phyloP scores from a whole-genome alignment of 768 basidiomycete species.

The Lentinus tigrinus region DNA sequence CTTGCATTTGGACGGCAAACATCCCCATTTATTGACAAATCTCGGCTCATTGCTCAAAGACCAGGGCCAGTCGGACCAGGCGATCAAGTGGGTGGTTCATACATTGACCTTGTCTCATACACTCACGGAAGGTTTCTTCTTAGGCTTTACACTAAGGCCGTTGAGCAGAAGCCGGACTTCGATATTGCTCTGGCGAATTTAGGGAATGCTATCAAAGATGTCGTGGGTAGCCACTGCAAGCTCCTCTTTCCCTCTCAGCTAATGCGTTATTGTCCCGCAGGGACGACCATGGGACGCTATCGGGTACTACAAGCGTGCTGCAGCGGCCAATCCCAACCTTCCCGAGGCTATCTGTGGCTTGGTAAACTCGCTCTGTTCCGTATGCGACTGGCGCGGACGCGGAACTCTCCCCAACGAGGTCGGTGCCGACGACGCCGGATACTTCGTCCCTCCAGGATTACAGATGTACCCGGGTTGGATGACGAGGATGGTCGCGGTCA shows the following conservation, averaged over 20 bases:
- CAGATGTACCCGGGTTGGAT: slow-evolving; percentile 32
- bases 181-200: slow-evolving; percentile 53
- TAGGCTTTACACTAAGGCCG: slow-evolving; percentile 41
- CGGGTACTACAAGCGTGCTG: slow-evolving; percentile 44
- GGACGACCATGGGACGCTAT: slow-evolving; percentile 44
- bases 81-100: slow-evolving; percentile 36
- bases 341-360: slow-evolving; percentile 49
- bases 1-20: slow-evolving; percentile 41
- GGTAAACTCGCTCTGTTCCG: slow-evolving; percentile 42
- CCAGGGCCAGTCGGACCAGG: slow-evolving; percentile 40
- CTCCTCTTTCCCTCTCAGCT: background rate
- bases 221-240: slow-evolving; percentile 28
- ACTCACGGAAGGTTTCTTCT: background rate
- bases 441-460: slow-evolving; percentile 11
- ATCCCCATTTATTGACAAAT: slow-evolving; percentile 51
- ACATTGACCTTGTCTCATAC: background rate
- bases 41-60: slow-evolving; percentile 51
- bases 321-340: slow-evolving; percentile 41
- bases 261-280: slow-evolving; percentile 20
- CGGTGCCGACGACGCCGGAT: slow-evolving; percentile 26
- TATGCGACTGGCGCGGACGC: slow-evolving; percentile 47
- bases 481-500: slow-evolving; percentile 35
- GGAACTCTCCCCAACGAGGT: slow-evolving; percentile 30
- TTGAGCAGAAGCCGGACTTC: slow-evolving; percentile 43
- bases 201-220: slow-evolving; percentile 50